These are phyloP conservation scores for Anethum foeniculum DNA, from an alignment of 140 eudicot species.

Conservation along the genomic window DNA sequence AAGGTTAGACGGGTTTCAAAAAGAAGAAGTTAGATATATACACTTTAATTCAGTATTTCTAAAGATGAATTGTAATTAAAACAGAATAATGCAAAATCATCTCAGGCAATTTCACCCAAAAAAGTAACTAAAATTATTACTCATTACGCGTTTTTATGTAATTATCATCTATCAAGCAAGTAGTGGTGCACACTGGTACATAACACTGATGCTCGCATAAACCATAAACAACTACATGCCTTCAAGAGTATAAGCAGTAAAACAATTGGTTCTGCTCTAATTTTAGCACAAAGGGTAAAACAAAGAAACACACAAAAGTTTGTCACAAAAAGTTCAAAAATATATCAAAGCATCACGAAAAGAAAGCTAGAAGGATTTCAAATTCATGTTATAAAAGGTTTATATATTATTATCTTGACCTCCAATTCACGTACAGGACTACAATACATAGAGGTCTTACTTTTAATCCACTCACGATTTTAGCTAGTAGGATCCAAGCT, in stretches of 20 bases:
- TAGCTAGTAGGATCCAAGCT: slow-evolving; percentile 15
- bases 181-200: neutral
- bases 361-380: neutral
- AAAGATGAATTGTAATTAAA: neutral
- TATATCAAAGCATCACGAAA: neutral
- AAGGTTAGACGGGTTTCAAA: too few relatives aligned
- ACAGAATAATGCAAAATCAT: neutral
- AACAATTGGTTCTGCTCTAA: neutral
- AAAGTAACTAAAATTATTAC: too few relatives aligned
- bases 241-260: neutral
- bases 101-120: neutral
- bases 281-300: neutral
- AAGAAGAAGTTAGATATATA: too few relatives aligned
- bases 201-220: neutral
- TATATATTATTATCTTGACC: neutral
- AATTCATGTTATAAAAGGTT: neutral
- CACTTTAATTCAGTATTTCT: neutral
- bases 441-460: neutral
- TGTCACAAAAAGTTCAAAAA: neutral
- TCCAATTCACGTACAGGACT: neutral
- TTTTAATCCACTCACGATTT: neutral
- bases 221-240: neutral
- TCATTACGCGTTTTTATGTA: too few relatives aligned
- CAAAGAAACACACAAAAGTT: neutral
- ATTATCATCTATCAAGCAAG: neutral